Percentiles rank a stretch among this genome's conserved stretches.
Conservation (phyloP, 2,329 filamentous ascomycete species). For the Annulohypoxylon truncatum region DNA sequence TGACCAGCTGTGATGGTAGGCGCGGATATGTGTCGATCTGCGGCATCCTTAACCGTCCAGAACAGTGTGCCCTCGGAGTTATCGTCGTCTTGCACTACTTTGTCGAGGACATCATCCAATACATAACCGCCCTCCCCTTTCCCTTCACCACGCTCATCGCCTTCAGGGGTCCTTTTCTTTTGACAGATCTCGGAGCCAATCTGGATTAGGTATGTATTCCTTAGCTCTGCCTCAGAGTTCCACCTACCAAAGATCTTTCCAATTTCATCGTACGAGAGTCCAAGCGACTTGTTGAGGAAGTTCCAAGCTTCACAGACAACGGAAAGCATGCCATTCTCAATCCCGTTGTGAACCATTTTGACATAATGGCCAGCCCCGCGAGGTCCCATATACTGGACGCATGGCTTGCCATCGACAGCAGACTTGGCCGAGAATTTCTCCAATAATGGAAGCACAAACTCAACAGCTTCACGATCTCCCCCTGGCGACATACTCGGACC, state of each 20-base stretch:
- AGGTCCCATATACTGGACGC: constrained; percentile 61
- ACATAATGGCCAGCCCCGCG: constrained; percentile 76
- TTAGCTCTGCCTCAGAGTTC: constrained; percentile 68
- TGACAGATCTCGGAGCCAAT: constrained; percentile 70
- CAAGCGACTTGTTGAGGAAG: constrained; percentile 69
- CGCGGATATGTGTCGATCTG: constrained; percentile 70
- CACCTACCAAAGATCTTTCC: constrained; percentile 69
- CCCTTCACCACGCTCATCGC: constrained; percentile 55
- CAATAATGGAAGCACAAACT: constrained; percentile 70
- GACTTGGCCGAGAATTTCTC: constrained; percentile 69
- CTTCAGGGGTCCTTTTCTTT: constrained; percentile 28
- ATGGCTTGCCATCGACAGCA: constrained; percentile 67
- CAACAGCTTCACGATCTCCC: constrained; percentile 67
- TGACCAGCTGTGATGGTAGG: constrained; percentile 73
- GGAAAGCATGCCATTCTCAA: constrained; percentile 78
- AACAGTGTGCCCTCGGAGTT: constrained; percentile 74
- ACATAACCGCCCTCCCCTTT: constrained; percentile 61
- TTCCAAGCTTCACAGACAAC: constrained; percentile 73
- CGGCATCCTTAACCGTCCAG: constrained; percentile 73
- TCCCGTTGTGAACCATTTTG: constrained; percentile 82
- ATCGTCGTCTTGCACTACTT: constrained; percentile 76
- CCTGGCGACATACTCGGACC: constrained; percentile 77
- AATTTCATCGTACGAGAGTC: constrained; percentile 70
- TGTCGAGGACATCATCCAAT: constrained; percentile 72
- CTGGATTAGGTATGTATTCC: constrained; percentile 69